Conservation (phyloP, 208 protist genomes). For the Wallacemonas sp. region DNA sequence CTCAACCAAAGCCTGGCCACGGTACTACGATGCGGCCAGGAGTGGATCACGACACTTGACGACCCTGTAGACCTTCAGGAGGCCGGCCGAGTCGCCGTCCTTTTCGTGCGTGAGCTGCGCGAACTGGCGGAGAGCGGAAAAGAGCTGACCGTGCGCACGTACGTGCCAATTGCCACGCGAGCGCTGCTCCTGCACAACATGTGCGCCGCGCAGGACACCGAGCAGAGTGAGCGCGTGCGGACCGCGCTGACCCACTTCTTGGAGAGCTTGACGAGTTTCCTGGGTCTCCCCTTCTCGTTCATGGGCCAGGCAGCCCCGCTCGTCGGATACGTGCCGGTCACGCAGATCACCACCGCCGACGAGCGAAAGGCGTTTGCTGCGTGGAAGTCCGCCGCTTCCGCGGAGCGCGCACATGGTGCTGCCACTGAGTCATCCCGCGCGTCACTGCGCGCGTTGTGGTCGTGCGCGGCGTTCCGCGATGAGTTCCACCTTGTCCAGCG, state of each 20-base stretch:
- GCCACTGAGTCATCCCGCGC: conserved; percentile 14
- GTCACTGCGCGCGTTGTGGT: conserved; percentile 32
- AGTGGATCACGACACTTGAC: neutral
- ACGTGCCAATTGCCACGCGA: conserved; percentile 60
- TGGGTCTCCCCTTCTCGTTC: conserved; percentile 74
- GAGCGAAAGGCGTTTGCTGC: conserved; percentile 52
- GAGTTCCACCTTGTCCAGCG: conserved; percentile 68
- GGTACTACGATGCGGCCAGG: conserved; percentile 10
- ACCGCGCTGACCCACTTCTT: conserved; percentile 45
- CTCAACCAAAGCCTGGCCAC: conserved; percentile 26
- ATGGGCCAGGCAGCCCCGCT: conserved; percentile 33
- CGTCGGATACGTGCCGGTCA: conserved; percentile 34
- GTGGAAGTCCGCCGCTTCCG: conserved; percentile 20
- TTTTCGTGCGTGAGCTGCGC: conserved; percentile 21
- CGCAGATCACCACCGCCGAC: conserved; percentile 72
- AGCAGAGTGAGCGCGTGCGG: conserved; percentile 7
- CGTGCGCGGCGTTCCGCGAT: conserved; percentile 61
- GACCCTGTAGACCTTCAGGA: conserved; percentile 19
- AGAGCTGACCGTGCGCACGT: conserved; percentile 28
- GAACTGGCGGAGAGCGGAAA: conserved; percentile 17
- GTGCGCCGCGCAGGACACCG: neutral
- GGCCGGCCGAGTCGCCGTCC: conserved; percentile 21
- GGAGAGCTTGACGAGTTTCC: conserved; percentile 50
- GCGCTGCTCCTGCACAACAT: conserved; percentile 27
- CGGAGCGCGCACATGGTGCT: neutral